These are phyloP conservation scores for Skeletonema grethae DNA, from an alignment of 108 stramenopile genomes.

Conservation along the genomic window DNA sequence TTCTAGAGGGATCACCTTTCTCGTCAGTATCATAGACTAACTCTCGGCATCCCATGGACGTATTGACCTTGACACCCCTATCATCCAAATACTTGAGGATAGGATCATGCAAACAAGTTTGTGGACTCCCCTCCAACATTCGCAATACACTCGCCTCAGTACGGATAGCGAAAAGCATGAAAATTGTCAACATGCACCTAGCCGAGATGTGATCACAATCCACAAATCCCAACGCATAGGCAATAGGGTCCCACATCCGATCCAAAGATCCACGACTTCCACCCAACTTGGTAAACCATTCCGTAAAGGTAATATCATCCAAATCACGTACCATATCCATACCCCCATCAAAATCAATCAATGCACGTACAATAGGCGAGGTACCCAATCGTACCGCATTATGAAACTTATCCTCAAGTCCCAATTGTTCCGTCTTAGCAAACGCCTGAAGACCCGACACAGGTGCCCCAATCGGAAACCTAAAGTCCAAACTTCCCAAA, in stretches of 20 bases:
- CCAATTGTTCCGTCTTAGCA: constrained; percentile 89
- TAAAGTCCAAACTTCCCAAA: constrained; percentile 88
- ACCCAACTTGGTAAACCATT: constrained; percentile 94
- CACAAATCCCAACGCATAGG: constrained; percentile 95
- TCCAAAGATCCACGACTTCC: constrained; percentile 89
- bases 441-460: constrained; percentile 92
- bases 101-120: constrained; percentile 94
- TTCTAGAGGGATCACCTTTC: constrained; percentile 75
- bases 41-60: constrained; percentile 64
- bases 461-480: constrained; percentile 95
- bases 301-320: constrained; percentile 96
- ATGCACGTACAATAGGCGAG: constrained; percentile 92
- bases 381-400: constrained; percentile 92
- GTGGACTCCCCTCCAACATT: constrained; percentile 95
- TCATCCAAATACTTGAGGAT: constrained; percentile 93
- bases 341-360: constrained; percentile 95
- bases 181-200: constrained; percentile 96
- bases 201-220: constrained; percentile 97
- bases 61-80: constrained; percentile 85
- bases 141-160: constrained; percentile 95
- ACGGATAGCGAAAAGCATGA: constrained; percentile 95
- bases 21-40: constrained; percentile 86
- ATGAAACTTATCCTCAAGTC: constrained; percentile 86
- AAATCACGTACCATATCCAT: constrained; percentile 96
- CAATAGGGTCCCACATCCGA: constrained; percentile 98